phyloP scores from a whole-genome alignment of 1,284 basidiomycete genomes.

The Pseudozyma sp. region DNA sequence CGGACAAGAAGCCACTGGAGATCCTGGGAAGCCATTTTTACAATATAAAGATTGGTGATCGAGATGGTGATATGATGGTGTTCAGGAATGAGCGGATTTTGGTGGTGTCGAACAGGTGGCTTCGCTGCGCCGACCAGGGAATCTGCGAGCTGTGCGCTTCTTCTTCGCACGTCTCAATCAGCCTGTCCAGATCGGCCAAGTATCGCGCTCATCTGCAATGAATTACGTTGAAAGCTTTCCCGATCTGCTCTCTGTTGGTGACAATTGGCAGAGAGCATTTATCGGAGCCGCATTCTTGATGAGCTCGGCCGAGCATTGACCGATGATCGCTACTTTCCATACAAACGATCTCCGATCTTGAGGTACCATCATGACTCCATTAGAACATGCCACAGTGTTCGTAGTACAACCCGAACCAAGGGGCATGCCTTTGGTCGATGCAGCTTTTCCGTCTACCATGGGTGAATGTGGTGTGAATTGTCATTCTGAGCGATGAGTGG shows the following conservation, averaged over 20 bases:
- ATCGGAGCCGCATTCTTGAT: neutral
- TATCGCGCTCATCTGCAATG: neutral
- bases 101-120: constrained; percentile 3
- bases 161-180: too few relatives aligned
- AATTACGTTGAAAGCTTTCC: neutral
- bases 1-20: constrained; percentile 68
- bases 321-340: neutral
- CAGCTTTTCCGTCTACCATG: too few relatives aligned
- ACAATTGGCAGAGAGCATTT: neutral
- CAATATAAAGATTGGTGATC: constrained; percentile 8
- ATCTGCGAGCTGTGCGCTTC: neutral
- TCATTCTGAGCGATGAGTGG: too few relatives aligned
- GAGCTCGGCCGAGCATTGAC: neutral
- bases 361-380: neutral
- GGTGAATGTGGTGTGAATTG: too few relatives aligned
- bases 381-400: too few relatives aligned
- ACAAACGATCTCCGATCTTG: neutral
- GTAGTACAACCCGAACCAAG: too few relatives aligned
- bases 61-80: constrained; percentile 36
- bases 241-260: neutral
- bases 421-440: too few relatives aligned
- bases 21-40: constrained; percentile 64
- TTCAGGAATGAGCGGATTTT: constrained; percentile 3
- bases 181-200: neutral
- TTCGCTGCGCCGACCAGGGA: neutral